Evolutionary conservation across 2,329 filamentous ascomycete genomes (phyloP).

Genomic region (Aspergillus puulaauensis): DNA sequence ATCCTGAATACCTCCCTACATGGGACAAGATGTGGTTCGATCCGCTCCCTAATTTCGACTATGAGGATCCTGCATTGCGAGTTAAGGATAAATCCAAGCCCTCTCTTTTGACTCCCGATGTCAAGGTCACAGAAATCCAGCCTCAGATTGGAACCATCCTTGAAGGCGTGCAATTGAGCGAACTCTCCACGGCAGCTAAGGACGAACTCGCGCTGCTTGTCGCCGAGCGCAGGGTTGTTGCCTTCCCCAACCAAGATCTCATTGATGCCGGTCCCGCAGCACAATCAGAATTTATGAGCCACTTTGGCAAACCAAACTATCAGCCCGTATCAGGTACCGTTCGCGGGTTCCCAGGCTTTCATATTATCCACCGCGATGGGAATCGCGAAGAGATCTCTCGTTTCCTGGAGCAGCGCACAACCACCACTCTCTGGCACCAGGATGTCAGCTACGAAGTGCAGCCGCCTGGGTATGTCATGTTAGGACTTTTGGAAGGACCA

Average conservation of each 20-base stretch:
- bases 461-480: slow-evolving; percentile 48
- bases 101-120: slow-evolving; percentile 33
- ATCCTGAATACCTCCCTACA: slow-evolving; percentile 47
- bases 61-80: slow-evolving; percentile 48
- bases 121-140: slow-evolving; percentile 41
- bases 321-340: slow-evolving; percentile 46
- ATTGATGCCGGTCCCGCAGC: slow-evolving; percentile 44
- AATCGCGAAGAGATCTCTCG: slow-evolving; percentile 44
- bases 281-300: slow-evolving; percentile 46
- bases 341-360: slow-evolving; percentile 44
- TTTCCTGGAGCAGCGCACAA: slow-evolving; percentile 45
- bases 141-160: slow-evolving; percentile 44
- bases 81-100: slow-evolving; percentile 41
- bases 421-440: slow-evolving; percentile 51
- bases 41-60: slow-evolving; percentile 45
- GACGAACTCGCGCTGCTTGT: slow-evolving; percentile 63
- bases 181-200: slow-evolving; percentile 48
- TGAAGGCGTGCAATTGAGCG: slow-evolving; percentile 48
- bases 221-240: slow-evolving; percentile 61
- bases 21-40: slow-evolving; percentile 51
- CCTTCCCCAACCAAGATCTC: slow-evolving; percentile 54
- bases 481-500: slow-evolving; percentile 51
- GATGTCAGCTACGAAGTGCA: slow-evolving; percentile 52
- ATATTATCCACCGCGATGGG: slow-evolving; percentile 48
- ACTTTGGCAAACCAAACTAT: slow-evolving; percentile 48